Percentiles rank a stretch among this genome's conserved stretches.
These are phyloP conservation scores for Coniosporium apollinis DNA, from an alignment of 495 filamentous ascomycete genomes.

Conservation along the genomic window DNA sequence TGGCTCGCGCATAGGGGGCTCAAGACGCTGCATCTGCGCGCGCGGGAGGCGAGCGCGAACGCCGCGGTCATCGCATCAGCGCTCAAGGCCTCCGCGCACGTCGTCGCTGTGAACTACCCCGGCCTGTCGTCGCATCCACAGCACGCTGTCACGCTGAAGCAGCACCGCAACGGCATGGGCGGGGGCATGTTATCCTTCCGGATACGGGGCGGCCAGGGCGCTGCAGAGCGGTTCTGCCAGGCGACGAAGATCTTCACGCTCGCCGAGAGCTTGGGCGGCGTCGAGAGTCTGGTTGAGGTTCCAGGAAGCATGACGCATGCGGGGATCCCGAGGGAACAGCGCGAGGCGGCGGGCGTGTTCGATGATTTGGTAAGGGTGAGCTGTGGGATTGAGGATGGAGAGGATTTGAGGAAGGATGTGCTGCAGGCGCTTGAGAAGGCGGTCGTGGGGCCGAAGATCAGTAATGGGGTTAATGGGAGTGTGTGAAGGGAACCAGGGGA, in stretches of 20 bases:
- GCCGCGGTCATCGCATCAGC: conserved; percentile 60
- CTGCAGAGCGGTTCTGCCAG: conserved; percentile 86
- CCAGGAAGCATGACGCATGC: conserved; percentile 92
- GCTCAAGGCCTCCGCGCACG: conserved; percentile 64
- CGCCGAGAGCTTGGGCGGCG: conserved; percentile 82
- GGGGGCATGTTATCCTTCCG: conserved; percentile 97
- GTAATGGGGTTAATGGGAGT: conserved; percentile 12
- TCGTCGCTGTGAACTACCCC: conserved; percentile 86
- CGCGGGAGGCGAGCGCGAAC: conserved; percentile 66
- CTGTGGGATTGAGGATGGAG: conserved; percentile 83
- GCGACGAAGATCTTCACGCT: conserved; percentile 78
- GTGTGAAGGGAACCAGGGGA: too few relatives aligned
- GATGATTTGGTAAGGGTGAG: conserved; percentile 92
- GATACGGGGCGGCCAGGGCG: conserved; percentile 70
- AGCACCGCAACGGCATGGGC: conserved; percentile 88
- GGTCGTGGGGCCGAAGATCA: conserved; percentile 34
- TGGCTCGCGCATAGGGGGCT: conserved; percentile 98
- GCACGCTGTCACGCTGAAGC: conserved; percentile 64
- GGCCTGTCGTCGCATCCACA: conserved; percentile 77
- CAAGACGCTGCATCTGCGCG: conserved; percentile 92
- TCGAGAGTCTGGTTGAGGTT: conserved; percentile 84
- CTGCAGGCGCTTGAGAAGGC: conserved; percentile 67
- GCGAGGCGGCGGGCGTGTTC: conserved; percentile 85
- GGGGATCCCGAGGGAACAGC: conserved; percentile 76
- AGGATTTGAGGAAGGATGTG: conserved; percentile 73